Conservation (phyloP, 192 early-diverging fungal genomes). For the Rhizophagus sp. region DNA sequence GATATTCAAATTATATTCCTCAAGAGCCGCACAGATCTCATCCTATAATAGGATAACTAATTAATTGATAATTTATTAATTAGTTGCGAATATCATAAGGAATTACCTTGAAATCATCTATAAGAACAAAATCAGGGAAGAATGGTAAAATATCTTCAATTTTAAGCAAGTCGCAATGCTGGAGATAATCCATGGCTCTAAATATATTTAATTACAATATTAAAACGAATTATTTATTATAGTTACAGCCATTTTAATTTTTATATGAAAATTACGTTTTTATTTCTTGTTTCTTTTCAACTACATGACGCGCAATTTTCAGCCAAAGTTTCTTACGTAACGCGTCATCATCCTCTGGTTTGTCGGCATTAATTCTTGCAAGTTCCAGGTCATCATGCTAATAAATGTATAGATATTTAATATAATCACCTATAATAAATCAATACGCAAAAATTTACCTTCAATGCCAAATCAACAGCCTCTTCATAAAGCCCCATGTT, state of each 20-base stretch:
- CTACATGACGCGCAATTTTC: conserved; percentile 88
- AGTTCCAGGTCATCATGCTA: conserved; percentile 83
- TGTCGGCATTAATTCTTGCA: conserved; percentile 91
- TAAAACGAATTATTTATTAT: neutral
- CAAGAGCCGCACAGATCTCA: conserved; percentile 88
- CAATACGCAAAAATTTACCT: conserved; percentile 45
- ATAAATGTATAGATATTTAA: neutral
- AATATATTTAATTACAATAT: neutral
- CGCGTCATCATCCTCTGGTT: conserved; percentile 82
- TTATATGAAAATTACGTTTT: conserved; percentile 57
- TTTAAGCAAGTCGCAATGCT: conserved; percentile 78
- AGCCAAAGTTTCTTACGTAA: conserved; percentile 90
- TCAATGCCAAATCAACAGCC: conserved; percentile 87
- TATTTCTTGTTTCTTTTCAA: conserved; percentile 83
- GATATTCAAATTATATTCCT: conserved; percentile 91
- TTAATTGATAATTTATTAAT: neutral
- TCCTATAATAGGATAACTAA: conserved; percentile 43
- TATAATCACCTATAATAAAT: neutral
- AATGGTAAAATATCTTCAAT: conserved; percentile 96
- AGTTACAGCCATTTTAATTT: neutral
- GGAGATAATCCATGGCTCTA: conserved; percentile 84
- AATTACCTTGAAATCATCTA: conserved; percentile 91
- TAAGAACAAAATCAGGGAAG: conserved; percentile 96
- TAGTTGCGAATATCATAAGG: neutral
- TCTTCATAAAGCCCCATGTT: conserved; percentile 88